Evolutionary conservation across 306 rosid species (phyloP).

Genomic region (Heteromeles arbutifolia): DNA sequence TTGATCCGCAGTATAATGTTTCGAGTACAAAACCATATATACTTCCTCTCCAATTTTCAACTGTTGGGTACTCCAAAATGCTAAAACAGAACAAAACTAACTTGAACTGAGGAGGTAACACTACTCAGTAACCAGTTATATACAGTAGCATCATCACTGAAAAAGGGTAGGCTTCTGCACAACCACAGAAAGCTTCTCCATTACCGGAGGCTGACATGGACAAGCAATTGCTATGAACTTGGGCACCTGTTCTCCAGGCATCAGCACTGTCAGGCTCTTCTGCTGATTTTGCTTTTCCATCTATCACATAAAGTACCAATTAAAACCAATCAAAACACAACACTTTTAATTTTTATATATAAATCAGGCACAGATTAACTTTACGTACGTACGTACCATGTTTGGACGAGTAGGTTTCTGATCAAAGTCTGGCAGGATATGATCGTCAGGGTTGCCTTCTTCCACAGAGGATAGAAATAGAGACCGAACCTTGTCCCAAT

Average conservation of each 20-base stretch:
- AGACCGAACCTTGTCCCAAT: constrained; percentile 48
- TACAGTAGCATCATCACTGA: neutral
- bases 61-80: neutral
- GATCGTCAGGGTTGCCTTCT: constrained; percentile 8
- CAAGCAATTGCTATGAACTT: constrained; percentile 63
- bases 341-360: no score
- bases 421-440: constrained; percentile 1
- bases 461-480: constrained; percentile 14
- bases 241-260: constrained; percentile 79
- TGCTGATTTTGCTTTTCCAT: constrained; percentile 19
- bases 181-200: constrained; percentile 28
- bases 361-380: no score
- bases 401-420: constrained; percentile 29
- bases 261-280: constrained; percentile 52
- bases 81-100: neutral
- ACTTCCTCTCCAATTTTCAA: neutral
- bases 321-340: neutral
- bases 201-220: constrained; percentile 42
- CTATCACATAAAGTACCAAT: constrained; percentile 11
- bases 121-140: neutral
- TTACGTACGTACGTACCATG: constrained; percentile 20
- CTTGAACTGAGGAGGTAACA: neutral
- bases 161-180: constrained; percentile 16
- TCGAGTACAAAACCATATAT: neutral
- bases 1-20: neutral